Evolutionary conservation across 768 basidiomycete species (phyloP).

Genomic region (Pisolithus marmoratus): DNA sequence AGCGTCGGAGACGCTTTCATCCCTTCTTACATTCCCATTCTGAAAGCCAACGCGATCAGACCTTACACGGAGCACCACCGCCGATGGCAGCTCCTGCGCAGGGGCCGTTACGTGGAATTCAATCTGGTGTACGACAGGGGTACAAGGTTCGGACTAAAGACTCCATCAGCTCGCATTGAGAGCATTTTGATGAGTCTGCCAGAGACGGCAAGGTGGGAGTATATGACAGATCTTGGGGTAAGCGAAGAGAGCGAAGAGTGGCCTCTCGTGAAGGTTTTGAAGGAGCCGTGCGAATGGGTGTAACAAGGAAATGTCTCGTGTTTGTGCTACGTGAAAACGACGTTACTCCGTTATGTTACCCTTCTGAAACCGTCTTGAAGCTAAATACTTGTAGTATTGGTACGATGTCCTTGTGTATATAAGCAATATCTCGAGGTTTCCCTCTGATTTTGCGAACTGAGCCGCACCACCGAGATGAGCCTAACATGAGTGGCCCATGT

Average conservation of each 20-base stretch:
- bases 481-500: too few relatives aligned
- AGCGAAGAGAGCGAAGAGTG: constrained; percentile 63
- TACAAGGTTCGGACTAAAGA: constrained; percentile 81
- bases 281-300: constrained; percentile 62
- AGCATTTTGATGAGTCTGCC: constrained; percentile 89
- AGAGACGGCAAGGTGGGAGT: constrained; percentile 86
- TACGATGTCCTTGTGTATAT: too few relatives aligned
- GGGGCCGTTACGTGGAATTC: constrained; percentile 95
- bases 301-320: background rate
- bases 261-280: constrained; percentile 54
- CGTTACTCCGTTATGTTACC: background rate
- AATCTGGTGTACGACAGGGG: constrained; percentile 84
- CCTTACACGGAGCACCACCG: constrained; percentile 62
- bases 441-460: too few relatives aligned
- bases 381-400: too few relatives aligned
- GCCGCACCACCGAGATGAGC: too few relatives aligned
- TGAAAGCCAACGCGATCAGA: constrained; percentile 49
- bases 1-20: constrained; percentile 75
- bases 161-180: constrained; percentile 83
- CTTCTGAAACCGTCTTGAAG: too few relatives aligned
- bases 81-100: constrained; percentile 88
- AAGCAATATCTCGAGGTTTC: too few relatives aligned
- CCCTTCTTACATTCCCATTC: constrained; percentile 87
- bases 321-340: background rate
- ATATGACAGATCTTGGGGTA: constrained; percentile 69